Conservation (phyloP, 371 early-diverging fungal genomes). For the Batkoa obscura region DNA sequence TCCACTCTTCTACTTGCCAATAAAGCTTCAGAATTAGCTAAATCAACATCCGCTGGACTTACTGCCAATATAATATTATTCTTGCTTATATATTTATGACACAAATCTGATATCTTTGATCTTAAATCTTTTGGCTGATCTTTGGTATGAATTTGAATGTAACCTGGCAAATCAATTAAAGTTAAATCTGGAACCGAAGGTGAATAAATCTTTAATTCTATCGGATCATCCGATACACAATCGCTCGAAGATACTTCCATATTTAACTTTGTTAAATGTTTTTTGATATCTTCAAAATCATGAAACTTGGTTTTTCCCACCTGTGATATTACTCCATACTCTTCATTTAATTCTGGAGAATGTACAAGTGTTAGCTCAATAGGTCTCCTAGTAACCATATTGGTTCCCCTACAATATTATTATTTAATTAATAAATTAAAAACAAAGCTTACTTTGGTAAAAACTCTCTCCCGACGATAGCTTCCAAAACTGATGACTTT, state of each 20-base stretch:
- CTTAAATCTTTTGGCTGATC: constrained; percentile 89
- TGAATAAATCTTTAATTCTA: constrained; percentile 85
- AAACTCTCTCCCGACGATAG: constrained; percentile 96
- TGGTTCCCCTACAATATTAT: constrained; percentile 46
- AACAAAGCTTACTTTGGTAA: constrained; percentile 74
- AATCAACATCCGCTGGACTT: constrained; percentile 94
- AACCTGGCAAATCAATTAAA: constrained; percentile 97
- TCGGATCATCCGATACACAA: constrained; percentile 83
- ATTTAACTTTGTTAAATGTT: constrained; percentile 78
- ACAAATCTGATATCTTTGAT: constrained; percentile 79
- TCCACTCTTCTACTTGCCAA: constrained; percentile 84
- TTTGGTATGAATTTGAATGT: constrained; percentile 86
- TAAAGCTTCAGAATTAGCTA: constrained; percentile 96
- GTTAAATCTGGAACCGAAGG: constrained; percentile 91
- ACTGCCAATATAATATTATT: constrained; percentile 96
- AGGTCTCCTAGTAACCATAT: constrained; percentile 98
- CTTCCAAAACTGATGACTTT: constrained; percentile 96
- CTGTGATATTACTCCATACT: constrained; percentile 89
- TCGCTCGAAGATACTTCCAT: constrained; percentile 81
- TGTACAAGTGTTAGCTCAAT: constrained; percentile 94
- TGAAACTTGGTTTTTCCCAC: constrained; percentile 70
- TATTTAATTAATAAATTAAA: neutral
- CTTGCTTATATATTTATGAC: constrained; percentile 79
- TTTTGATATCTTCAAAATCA: constrained; percentile 73
- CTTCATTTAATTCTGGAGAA: constrained; percentile 65